Percentiles rank a stretch among this genome's conserved stretches.
Conservation (phyloP, 1,139 yeast species). For the Torulaspora pretoriensis region DNA sequence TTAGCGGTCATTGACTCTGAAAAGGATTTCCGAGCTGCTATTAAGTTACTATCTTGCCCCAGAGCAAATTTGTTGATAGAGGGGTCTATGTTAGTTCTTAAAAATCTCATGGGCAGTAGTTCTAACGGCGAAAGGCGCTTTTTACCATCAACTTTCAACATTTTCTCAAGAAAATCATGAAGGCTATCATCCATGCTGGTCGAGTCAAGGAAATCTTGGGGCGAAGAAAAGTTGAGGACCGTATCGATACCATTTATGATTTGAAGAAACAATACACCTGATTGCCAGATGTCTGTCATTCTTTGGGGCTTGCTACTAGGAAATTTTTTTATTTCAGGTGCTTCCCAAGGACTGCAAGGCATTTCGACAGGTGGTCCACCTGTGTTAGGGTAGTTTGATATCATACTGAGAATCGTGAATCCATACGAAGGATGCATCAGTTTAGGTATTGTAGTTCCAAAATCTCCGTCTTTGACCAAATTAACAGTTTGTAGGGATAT, state of each 20-base stretch:
- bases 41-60: constrained; percentile 12
- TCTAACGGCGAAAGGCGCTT: constrained; percentile 82
- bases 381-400: constrained; percentile 46
- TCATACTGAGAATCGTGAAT: constrained; percentile 58
- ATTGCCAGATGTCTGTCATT: constrained; percentile 89
- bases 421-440: constrained; percentile 71
- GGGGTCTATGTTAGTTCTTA: constrained; percentile 60
- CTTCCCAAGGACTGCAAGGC: constrained; percentile 51
- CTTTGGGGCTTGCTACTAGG: constrained; percentile 51
- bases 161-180: constrained; percentile 59
- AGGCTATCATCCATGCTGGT: constrained; percentile 52
- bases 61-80: constrained; percentile 26
- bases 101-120: constrained; percentile 72
- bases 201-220: constrained; percentile 54
- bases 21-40: constrained; percentile 13
- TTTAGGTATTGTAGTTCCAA: constrained; percentile 57
- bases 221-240: constrained; percentile 51
- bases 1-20: constrained; percentile 13
- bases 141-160: constrained; percentile 62
- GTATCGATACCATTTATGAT: constrained; percentile 64
- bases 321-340: constrained; percentile 62
- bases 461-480: constrained; percentile 46
- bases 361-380: constrained; percentile 25
- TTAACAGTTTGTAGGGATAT: constrained; percentile 61
- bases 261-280: constrained; percentile 75